Base-by-base conservation (phyloP, 2,329 filamentous ascomycete species). In the Phialemonium atrogriseum region DNA sequence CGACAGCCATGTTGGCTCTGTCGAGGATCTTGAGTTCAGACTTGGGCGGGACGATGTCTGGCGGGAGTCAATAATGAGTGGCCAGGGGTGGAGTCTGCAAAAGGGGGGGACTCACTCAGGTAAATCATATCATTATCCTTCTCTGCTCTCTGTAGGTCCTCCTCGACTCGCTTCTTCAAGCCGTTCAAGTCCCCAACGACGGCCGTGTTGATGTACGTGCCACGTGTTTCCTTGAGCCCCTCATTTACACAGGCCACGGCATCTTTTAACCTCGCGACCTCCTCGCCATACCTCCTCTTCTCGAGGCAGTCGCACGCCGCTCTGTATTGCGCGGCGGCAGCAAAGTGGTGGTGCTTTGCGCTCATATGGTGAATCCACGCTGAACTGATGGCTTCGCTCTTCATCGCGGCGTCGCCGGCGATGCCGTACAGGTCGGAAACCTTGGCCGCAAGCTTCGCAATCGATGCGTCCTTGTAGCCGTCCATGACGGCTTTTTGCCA, bases 311-410 rank as follows among this genome's bases (percentile, higher is more conserved):
- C 88, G 41, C 86, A 80, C 1, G 91, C 86, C 16, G 89, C 86
- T 10, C 91, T 71, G 47, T 89, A 96, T 52, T 98, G 91, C 0
- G 91, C 91, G 0, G 91, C 91, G 0, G 86, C 89, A 2, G 89
- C 88, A 59, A 98, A 96, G 56, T 96, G 91, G 51, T 95, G 84
- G 50, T 96, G 88, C 55, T 96, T 98, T 5, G 89, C 91, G 16
- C 84, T 88, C 73, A 93, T 88, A 53, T 96, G 89, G 56, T 96
- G 89, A 45, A 98, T 95, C 91, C 89, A 96, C 40, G 91, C 84
- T 34, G 83, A 88, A 52, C 84, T 91, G 44, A 96, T 80, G 11
- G 84, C 80, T 48, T 94, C 80, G 40, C 87, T 94, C 55, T 87
- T 85, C 51, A 93, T 78, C 8, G 86, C 88, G 41, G 80, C 81